A percentile compares a stretch with the other conserved stretches of the same genome.
Evolutionary conservation across 2,329 filamentous ascomycete genomes (phyloP).

Genomic region (Cladophialophora yegresii): DNA sequence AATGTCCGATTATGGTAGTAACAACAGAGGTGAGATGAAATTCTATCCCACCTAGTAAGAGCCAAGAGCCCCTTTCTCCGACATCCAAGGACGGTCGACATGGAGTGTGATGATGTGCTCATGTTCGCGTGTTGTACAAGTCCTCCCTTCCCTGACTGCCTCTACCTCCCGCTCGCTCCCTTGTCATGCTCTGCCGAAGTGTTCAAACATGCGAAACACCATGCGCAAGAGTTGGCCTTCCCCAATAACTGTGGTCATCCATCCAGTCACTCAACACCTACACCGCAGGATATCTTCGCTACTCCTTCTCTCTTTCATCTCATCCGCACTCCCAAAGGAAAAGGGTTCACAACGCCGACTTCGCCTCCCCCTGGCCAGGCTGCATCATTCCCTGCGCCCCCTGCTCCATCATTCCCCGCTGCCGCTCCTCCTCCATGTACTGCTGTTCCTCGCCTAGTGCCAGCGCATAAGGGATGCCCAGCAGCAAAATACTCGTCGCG

Average conservation of each 20-base stretch:
- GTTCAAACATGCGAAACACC: not conserved
- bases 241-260: not conserved
- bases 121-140: conserved; percentile 6
- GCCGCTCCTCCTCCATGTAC: conserved; percentile 94
- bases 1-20: not conserved
- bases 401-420: conserved; percentile 87
- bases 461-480: conserved; percentile 90
- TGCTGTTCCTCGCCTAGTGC: conserved; percentile 96
- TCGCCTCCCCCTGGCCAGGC: conserved; percentile 23
- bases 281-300: not conserved
- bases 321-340: not conserved
- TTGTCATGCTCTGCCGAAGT: not conserved
- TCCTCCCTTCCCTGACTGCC: not conserved
- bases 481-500: conserved; percentile 81
- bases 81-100: not conserved
- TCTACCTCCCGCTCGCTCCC: not conserved
- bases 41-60: not conserved
- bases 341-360: conserved; percentile 27
- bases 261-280: not conserved
- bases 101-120: not conserved
- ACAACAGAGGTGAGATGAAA: conserved; percentile 2
- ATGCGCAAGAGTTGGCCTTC: not conserved
- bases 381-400: conserved; percentile 51
- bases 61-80: not conserved
- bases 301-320: not conserved